phyloP scores from a whole-genome alignment of 2,329 filamentous ascomycete genomes.

The Xylariaceae sp. region DNA sequence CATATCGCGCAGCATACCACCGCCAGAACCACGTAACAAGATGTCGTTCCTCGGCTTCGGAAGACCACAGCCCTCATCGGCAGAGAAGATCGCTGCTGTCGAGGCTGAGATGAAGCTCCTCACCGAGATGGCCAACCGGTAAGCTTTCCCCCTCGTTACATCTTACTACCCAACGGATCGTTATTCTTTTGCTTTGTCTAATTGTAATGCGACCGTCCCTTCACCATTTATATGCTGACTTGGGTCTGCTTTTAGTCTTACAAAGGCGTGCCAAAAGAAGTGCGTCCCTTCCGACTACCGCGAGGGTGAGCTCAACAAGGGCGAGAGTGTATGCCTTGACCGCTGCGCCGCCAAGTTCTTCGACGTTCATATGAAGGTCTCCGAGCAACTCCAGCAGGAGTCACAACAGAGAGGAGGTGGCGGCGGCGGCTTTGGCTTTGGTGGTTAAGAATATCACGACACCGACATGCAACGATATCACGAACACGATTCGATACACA shows the following conservation, averaged over 20 bases:
- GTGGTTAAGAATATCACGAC: slow-evolving; percentile 21
- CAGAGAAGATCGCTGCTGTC: slow-evolving; percentile 94
- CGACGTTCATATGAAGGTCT: slow-evolving; percentile 96
- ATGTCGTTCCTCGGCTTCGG: slow-evolving; percentile 72
- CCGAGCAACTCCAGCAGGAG: slow-evolving; percentile 91
- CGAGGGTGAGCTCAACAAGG: slow-evolving; percentile 96
- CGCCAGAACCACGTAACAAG: slow-evolving; percentile 23
- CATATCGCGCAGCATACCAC: neutral
- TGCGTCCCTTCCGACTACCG: slow-evolving; percentile 91
- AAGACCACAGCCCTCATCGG: slow-evolving; percentile 81
- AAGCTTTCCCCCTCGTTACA: no score
- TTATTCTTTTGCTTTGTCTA: no score
- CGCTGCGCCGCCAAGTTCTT: slow-evolving; percentile 98
- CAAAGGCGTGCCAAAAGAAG: slow-evolving; percentile 86
- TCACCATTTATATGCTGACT: slow-evolving; percentile 13
- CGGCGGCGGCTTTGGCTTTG: slow-evolving; percentile 45
- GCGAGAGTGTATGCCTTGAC: slow-evolving; percentile 96
- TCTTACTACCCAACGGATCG: no score
- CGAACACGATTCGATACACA: neutral
- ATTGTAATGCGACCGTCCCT: neutral
- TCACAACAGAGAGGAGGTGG: slow-evolving; percentile 59
- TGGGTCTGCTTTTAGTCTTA: slow-evolving; percentile 51
- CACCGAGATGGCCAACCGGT: slow-evolving; percentile 98
- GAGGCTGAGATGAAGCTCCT: slow-evolving; percentile 98
- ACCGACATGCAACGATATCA: neutral